A percentile compares a stretch with the other conserved stretches of the same genome.
These are phyloP conservation scores for Capronia epimyces DNA, from an alignment of 2,329 filamentous ascomycete species.

Conservation along the genomic window DNA sequence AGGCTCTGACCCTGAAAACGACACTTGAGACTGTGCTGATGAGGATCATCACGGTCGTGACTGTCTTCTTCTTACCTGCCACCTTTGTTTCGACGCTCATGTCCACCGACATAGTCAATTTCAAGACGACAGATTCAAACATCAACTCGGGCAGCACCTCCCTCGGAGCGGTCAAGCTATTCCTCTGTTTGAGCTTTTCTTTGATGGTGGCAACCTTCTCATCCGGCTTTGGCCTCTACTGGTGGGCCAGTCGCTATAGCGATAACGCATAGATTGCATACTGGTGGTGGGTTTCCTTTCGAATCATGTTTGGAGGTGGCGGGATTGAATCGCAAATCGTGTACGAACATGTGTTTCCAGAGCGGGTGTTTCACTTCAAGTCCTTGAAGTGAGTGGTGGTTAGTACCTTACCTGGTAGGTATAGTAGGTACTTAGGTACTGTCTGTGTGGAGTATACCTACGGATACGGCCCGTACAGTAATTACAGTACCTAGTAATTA, in stretches of 20 bases:
- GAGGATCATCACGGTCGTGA: slow-evolving; percentile 35
- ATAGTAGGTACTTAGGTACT: too few relatives aligned
- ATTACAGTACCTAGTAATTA: too few relatives aligned
- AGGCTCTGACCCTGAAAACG: slow-evolving; percentile 30
- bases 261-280: neutral
- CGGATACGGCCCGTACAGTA: too few relatives aligned
- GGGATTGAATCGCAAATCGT: too few relatives aligned
- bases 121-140: slow-evolving; percentile 21
- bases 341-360: too few relatives aligned
- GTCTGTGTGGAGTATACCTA: too few relatives aligned
- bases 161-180: slow-evolving; percentile 32
- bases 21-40: slow-evolving; percentile 33
- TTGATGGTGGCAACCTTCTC: slow-evolving; percentile 35
- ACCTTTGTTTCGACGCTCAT: slow-evolving; percentile 40
- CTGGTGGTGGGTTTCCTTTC: neutral
- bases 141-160: slow-evolving; percentile 24
- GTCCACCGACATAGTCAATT: slow-evolving; percentile 38
- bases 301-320: too few relatives aligned
- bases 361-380: too few relatives aligned
- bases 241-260: slow-evolving; percentile 26
- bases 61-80: slow-evolving; percentile 34
- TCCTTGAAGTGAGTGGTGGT: too few relatives aligned
- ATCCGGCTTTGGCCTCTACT: slow-evolving; percentile 35
- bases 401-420: too few relatives aligned
- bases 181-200: slow-evolving; percentile 35